Base-by-base conservation (phyloP, 2,329 filamentous ascomycete genomes). In the Fusarium scirpi region DNA sequence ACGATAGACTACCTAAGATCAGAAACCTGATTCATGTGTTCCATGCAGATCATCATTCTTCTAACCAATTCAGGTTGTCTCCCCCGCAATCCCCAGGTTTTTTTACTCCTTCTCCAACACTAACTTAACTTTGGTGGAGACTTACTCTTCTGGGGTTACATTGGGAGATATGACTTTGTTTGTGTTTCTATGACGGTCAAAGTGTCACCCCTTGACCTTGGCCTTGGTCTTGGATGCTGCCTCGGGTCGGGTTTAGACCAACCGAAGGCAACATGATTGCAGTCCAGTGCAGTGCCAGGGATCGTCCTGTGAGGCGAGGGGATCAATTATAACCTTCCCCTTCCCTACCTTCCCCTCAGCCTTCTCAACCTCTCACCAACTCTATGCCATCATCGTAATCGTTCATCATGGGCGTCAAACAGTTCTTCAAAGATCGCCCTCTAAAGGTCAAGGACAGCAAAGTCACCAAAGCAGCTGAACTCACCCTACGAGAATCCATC, bases 401-500 rank as follows among this genome's bases (percentile, higher is more conserved):
- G 13, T 15, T 57, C 51, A 64, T 20, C 58, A 85, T 86, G 85
- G 79, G 80, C 20, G 74, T 81, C 72, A 83, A 81, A 44, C 77
- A 80, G 24, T 86, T 85, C 72, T 68, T 85, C 75, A 81, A 80
- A 75, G 77, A 77, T 48, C 81, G 83, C 41, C 83, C 84, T 46
- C 81, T 85, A 68, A 82, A 80, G 67, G 81, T 82, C 65, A 79
- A 80, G 57, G 82, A 85, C 60, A 70, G 78, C 55, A 75, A 78
- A 65, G 77, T 79, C 46, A 85, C 83, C 18, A 80, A 75, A 51
- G 82, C 82, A 2, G 82, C 83, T 11, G 81, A 91, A 77, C 82
- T 93, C 67, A 92, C 90, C 0, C 77, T 92, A 30, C 83, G 89
- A 55, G 85, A 92, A 74, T 93, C 90, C 15, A 83, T 93, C 56